Conservation (phyloP, 495 filamentous ascomycete species). For the Hyaloscypha bicolor region DNA sequence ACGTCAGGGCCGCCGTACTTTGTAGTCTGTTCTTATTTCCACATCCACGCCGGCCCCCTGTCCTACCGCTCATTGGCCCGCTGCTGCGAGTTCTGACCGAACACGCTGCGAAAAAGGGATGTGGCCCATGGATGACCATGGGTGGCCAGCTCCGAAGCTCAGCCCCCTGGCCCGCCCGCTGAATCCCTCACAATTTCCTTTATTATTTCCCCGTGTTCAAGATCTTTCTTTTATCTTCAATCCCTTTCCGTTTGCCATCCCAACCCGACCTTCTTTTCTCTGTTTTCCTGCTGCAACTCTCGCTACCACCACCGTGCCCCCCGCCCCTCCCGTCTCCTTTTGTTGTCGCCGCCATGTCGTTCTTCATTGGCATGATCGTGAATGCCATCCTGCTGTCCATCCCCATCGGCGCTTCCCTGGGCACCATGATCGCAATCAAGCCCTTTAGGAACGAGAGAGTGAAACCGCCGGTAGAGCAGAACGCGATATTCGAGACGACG, state of each 20-base stretch:
- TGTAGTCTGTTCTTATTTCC: background rate
- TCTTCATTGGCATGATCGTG: constrained; percentile 38
- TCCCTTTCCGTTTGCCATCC: background rate
- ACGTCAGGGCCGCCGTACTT: background rate
- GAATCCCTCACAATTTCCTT: constrained; percentile 1
- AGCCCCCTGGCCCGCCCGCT: background rate
- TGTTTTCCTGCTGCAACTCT: background rate
- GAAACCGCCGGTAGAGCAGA: background rate
- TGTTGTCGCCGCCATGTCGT: background rate
- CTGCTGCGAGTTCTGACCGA: background rate
- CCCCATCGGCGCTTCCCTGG: constrained; percentile 43
- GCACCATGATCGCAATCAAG: constrained; percentile 43
- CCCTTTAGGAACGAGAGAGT: constrained; percentile 36
- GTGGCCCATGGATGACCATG: background rate
- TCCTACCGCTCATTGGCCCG: background rate
- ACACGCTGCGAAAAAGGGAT: background rate
- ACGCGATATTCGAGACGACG: background rate
- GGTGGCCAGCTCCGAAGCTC: too few relatives aligned
- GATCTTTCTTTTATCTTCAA: background rate
- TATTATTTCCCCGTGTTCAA: constrained; percentile 8
- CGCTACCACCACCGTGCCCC: background rate
- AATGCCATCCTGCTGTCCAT: constrained; percentile 42
- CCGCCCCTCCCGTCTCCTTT: background rate
- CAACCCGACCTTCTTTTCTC: background rate
- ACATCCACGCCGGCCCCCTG: background rate